These are phyloP conservation scores for Rhodotorula sp. DNA, from an alignment of 1,284 basidiomycete genomes.

Conservation along the genomic window DNA sequence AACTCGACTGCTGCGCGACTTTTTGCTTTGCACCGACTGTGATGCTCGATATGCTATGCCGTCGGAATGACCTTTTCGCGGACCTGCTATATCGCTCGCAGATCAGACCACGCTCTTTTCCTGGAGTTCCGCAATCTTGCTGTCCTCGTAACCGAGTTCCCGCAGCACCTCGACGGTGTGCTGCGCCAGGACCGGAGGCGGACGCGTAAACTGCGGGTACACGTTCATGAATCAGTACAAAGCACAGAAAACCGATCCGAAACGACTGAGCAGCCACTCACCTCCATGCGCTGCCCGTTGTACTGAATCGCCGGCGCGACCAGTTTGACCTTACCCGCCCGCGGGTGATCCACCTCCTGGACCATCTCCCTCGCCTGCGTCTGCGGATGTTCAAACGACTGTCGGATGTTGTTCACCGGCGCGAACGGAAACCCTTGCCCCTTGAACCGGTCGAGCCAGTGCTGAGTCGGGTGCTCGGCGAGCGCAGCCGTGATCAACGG, in stretches of 20 bases:
- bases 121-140: conserved; percentile 60
- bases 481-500: conserved; percentile 66
- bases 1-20: too few relatives aligned
- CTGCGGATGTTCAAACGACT: conserved; percentile 91
- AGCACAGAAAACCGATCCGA: not conserved
- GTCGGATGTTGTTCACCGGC: conserved; percentile 85
- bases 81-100: too few relatives aligned
- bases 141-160: conserved; percentile 65
- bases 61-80: not conserved
- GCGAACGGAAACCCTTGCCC: conserved; percentile 87
- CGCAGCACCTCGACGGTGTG: conserved; percentile 51
- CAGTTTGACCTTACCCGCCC: conserved; percentile 68
- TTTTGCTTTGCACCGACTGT: not conserved
- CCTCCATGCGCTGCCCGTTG: conserved; percentile 66
- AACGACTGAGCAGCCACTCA: conserved; percentile 21
- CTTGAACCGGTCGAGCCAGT: conserved; percentile 71
- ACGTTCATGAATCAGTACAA: not conserved
- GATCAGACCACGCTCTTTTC: conserved; percentile 55
- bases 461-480: conserved; percentile 58
- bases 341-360: conserved; percentile 58
- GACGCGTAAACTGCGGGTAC: conserved; percentile 59
- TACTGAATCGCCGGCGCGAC: conserved; percentile 83
- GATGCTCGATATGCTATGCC: not conserved
- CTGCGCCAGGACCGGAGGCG: conserved; percentile 62
- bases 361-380: conserved; percentile 64